These are phyloP conservation scores for Neofusicoccum sp. DNA, from an alignment of 2,329 filamentous ascomycete species.

Conservation along the genomic window DNA sequence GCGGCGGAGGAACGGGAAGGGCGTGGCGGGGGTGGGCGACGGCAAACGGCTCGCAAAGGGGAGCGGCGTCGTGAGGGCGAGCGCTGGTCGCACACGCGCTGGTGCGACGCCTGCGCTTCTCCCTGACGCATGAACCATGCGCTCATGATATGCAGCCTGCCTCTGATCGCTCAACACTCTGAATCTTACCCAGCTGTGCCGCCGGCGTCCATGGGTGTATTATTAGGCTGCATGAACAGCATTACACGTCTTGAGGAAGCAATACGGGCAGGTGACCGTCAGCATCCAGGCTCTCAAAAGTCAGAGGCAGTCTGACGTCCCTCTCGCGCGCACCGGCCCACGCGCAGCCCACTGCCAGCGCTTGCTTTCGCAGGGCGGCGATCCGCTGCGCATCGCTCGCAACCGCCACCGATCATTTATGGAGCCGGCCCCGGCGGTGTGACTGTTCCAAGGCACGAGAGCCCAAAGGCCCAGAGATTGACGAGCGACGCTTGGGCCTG, in stretches of 20 bases:
- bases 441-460: conserved; percentile 10
- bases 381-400: conserved; percentile 8
- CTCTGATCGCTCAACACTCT: not conserved
- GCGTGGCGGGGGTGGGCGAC: not conserved
- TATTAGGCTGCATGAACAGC: conserved; percentile 1
- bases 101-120: not conserved
- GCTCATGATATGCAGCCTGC: not conserved
- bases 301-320: conserved; percentile 10
- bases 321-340: not conserved
- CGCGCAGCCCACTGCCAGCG: not conserved
- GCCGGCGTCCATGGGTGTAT: not conserved
- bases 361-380: not conserved
- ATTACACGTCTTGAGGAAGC: too few species aligned
- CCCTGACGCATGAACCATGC: conserved; percentile 11
- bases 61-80: not conserved
- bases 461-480: conserved; percentile 1
- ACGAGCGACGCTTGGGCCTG: not conserved
- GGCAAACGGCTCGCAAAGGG: not conserved
- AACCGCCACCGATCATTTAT: conserved; percentile 6
- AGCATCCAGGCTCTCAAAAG: not conserved
- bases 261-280: not conserved
- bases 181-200: conserved; percentile 2
- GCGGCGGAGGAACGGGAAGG: not conserved
- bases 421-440: conserved; percentile 4
- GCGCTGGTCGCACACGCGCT: not conserved